Conservation (phyloP, 1,284 basidiomycete species). For the Mycena sp. region DNA sequence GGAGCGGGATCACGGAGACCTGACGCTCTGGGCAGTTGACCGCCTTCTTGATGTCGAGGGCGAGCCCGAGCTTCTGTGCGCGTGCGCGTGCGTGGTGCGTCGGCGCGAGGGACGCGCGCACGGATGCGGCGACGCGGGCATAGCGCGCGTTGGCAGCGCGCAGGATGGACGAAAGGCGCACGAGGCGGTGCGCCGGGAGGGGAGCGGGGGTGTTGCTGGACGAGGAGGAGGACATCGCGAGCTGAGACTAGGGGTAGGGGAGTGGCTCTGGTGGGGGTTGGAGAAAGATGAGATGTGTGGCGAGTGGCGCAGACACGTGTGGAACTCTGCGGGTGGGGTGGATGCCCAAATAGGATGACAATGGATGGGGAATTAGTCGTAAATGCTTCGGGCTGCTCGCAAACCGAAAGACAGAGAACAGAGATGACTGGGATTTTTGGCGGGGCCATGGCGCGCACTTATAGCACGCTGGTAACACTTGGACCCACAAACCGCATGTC, state of each 20-base stretch:
- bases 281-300: slow-evolving; percentile 14
- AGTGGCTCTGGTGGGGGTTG: slow-evolving; percentile 25
- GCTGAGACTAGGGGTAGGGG: background rate
- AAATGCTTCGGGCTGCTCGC: slow-evolving; percentile 9
- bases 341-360: slow-evolving; percentile 17
- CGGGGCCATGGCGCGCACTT: slow-evolving; percentile 27
- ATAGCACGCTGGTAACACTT: slow-evolving; percentile 31
- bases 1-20: slow-evolving; percentile 53
- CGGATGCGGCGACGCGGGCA: slow-evolving; percentile 44
- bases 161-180: slow-evolving; percentile 51
- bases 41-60: slow-evolving; percentile 53
- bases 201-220: slow-evolving; percentile 33
- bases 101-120: slow-evolving; percentile 42
- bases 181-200: slow-evolving; percentile 40
- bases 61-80: slow-evolving; percentile 52
- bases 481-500: slow-evolving; percentile 40
- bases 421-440: slow-evolving; percentile 12
- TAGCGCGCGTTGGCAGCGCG: slow-evolving; percentile 51
- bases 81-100: slow-evolving; percentile 55
- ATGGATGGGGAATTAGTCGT: slow-evolving; percentile 2
- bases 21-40: slow-evolving; percentile 45
- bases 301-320: slow-evolving; percentile 25
- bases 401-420: slow-evolving; percentile 11
- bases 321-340: slow-evolving; percentile 2
- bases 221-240: slow-evolving; percentile 30